A percentile compares a stretch with the other conserved stretches of the same genome.
Evolutionary conservation across 208 protist genomes (phyloP).

Genomic region (Leishmania arabica): DNA sequence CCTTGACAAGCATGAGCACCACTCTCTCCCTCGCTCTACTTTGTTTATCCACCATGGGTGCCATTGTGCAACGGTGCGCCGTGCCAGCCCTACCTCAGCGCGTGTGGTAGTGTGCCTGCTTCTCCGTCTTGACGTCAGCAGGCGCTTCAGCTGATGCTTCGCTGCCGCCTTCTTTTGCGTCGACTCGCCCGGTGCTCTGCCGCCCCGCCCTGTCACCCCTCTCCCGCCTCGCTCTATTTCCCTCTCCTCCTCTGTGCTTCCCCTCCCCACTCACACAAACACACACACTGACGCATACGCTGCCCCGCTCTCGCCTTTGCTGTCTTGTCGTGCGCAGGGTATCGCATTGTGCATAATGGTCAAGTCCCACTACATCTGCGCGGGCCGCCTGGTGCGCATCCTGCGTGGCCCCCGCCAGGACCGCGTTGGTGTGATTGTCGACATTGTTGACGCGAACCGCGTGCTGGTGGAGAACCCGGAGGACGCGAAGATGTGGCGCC

Average conservation of each 20-base stretch:
- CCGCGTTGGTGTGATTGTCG: slow-evolving; percentile 76
- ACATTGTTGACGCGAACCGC: slow-evolving; percentile 91
- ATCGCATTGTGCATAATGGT: slow-evolving; percentile 53
- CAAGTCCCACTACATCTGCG: slow-evolving; percentile 63
- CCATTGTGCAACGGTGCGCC: neutral
- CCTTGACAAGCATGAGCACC: neutral
- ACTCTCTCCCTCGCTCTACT: neutral
- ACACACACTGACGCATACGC: slow-evolving; percentile 11
- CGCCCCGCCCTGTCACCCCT: neutral
- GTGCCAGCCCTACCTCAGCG: neutral
- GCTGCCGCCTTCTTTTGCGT: neutral
- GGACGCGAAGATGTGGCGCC: slow-evolving; percentile 91
- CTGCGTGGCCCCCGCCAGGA: slow-evolving; percentile 62
- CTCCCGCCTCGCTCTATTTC: neutral
- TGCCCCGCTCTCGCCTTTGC: slow-evolving; percentile 6
- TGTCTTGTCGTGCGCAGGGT: slow-evolving; percentile 22
- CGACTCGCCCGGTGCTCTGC: neutral
- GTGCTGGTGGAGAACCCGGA: slow-evolving; percentile 90
- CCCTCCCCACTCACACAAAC: neutral
- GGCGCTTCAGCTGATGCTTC: slow-evolving; percentile 1
- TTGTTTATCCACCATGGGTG: neutral
- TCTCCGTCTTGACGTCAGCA: neutral
- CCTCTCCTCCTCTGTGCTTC: slow-evolving; percentile 1
- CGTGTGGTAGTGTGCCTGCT: slow-evolving; percentile 1
- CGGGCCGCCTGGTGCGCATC: slow-evolving; percentile 63